Percentiles rank a stretch among this genome's conserved stretches.
Conservation (phyloP, 2,329 filamentous ascomycete genomes). For the Paecilomyces variotii region DNA sequence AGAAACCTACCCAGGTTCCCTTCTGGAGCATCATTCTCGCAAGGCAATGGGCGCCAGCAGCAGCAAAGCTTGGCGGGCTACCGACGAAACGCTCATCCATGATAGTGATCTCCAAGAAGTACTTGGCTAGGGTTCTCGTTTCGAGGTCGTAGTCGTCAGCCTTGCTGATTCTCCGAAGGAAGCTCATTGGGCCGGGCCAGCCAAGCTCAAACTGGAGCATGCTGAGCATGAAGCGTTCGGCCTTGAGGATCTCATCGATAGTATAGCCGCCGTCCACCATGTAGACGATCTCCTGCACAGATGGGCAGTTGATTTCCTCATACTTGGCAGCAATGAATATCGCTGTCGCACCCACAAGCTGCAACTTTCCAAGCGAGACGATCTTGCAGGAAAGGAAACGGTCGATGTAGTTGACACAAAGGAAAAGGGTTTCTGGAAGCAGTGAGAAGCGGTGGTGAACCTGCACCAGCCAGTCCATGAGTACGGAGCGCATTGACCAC, state of each 20-base stretch:
- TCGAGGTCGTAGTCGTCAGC: slow-evolving; percentile 96
- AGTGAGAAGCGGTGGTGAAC: slow-evolving; percentile 88
- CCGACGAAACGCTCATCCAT: slow-evolving; percentile 98
- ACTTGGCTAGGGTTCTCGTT: slow-evolving; percentile 91
- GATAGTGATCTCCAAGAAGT: slow-evolving; percentile 91
- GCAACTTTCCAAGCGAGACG: slow-evolving; percentile 87
- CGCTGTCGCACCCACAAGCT: slow-evolving; percentile 91
- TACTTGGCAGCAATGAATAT: slow-evolving; percentile 96
- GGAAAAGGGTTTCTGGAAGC: slow-evolving; percentile 88
- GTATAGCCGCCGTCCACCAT: slow-evolving; percentile 95
- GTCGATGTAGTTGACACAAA: slow-evolving; percentile 94
- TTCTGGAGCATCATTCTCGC: slow-evolving; percentile 82
- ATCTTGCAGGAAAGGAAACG: slow-evolving; percentile 92
- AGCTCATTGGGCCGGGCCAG: slow-evolving; percentile 99
- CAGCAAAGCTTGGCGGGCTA: slow-evolving; percentile 79
- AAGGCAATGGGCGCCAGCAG: slow-evolving; percentile 86
- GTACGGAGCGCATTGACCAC: slow-evolving; percentile 95
- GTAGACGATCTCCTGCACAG: slow-evolving; percentile 89
- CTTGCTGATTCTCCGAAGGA: slow-evolving; percentile 92
- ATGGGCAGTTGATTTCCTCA: slow-evolving; percentile 97
- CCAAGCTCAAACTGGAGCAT: slow-evolving; percentile 94
- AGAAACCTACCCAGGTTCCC: slow-evolving; percentile 75
- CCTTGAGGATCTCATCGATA: slow-evolving; percentile 87
- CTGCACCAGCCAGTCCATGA: slow-evolving; percentile 98
- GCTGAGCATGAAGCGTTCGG: slow-evolving; percentile 94